phyloP scores from a whole-genome alignment of 768 basidiomycete genomes.

The Calocybe indica region DNA sequence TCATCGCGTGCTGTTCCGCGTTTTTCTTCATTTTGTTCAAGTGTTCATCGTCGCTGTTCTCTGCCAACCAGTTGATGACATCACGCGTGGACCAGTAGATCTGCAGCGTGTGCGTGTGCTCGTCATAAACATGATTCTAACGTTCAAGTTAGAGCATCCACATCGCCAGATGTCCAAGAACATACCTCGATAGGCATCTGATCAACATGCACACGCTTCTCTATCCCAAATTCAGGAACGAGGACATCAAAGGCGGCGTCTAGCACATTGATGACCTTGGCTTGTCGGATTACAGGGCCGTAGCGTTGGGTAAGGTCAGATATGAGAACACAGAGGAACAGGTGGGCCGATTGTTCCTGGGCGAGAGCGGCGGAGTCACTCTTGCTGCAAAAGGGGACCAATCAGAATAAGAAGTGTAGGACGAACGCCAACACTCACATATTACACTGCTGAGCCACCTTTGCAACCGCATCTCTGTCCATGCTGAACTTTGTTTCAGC shows the following conservation, averaged over 20 bases:
- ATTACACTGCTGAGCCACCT: slow-evolving; percentile 97
- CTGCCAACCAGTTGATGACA: slow-evolving; percentile 92
- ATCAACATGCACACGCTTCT: slow-evolving; percentile 97
- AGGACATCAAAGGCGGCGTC: slow-evolving; percentile 97
- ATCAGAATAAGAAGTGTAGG: slow-evolving; percentile 1
- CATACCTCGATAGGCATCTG: slow-evolving; percentile 97
- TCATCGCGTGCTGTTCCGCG: slow-evolving; percentile 83
- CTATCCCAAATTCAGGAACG: slow-evolving; percentile 95
- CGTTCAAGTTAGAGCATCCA: slow-evolving; percentile 12
- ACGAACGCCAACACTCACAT: slow-evolving; percentile 51
- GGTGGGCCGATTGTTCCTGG: slow-evolving; percentile 93
- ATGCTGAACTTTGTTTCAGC: slow-evolving; percentile 90
- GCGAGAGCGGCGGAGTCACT: slow-evolving; percentile 87
- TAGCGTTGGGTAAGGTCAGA: slow-evolving; percentile 91
- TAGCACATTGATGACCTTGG: slow-evolving; percentile 93
- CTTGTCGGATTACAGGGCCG: slow-evolving; percentile 92
- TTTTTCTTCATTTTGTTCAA: slow-evolving; percentile 91
- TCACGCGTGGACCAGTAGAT: slow-evolving; percentile 96
- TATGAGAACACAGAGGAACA: slow-evolving; percentile 93
- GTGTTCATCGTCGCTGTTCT: slow-evolving; percentile 94
- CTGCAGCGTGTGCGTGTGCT: slow-evolving; percentile 86
- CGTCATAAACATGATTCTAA: slow-evolving; percentile 94
- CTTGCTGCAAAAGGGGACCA: slow-evolving; percentile 46
- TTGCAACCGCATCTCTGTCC: slow-evolving; percentile 97
- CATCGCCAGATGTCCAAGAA: slow-evolving; percentile 1